Base-by-base conservation (phyloP, 129 eudicot genomes). In the Lactuca saligna region DNA sequence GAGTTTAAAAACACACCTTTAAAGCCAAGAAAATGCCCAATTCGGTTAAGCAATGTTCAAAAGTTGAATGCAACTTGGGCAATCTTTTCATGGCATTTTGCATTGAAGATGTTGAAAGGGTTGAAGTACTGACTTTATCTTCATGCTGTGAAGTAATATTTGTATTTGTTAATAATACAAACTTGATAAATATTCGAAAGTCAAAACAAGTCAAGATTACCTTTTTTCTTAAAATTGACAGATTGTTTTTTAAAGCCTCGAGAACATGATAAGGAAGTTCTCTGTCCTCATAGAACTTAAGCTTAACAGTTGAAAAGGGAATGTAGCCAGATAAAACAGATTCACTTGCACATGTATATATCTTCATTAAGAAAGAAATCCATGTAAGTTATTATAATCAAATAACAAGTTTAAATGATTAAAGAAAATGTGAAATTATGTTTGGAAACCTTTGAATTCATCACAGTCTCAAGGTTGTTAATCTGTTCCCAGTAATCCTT, bases 401-500 rank as follows among this genome's bases (percentile, higher is more conserved):
- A 7, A 75, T 37, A 58, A 57, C 41, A 75, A 66, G 17, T 46
- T 65, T 31, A 35, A 51, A 38, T 50, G 12, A 3, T 10, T 46
- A 46, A 0, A 46, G 12, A 46, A 46, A 34, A 13, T 4, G 16
- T n/a, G 34, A 25, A 50, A 35, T 4, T 17, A 2, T 14, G 48
- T 20, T 13, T 34, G 38, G 25, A 62, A 61, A 94, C 99, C 99
- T 94, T 94, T 35, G 99, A 89, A 34, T 86, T 48, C 92, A 94
- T 80, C 12, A 87, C 63, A 53, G 69, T 83, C 68, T 94, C 99
- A 6, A 94, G 97, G 10, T 79, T 77, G 0, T 15, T 35, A 8
- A 94, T 94, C 67, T 89, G 85, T 17, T 87, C 69, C 97, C 96
- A 85, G 64, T 83, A 85, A 53, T 32, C 69, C 3, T n/a, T 11